Conservation (phyloP, 306 rosid genomes). For the Cyclanthera cordifolia region DNA sequence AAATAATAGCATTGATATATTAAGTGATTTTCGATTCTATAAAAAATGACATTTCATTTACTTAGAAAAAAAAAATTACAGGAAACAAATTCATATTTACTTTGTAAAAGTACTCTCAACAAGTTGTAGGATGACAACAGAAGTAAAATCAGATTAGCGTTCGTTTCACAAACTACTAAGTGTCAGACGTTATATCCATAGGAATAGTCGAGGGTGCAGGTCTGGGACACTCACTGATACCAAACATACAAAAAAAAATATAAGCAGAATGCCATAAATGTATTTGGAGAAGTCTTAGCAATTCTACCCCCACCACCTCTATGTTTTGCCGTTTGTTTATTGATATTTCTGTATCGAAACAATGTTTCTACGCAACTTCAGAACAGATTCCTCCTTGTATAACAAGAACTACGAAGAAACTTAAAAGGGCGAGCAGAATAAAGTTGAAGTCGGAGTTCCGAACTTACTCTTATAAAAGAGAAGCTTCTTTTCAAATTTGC, state of each 20-base stretch:
- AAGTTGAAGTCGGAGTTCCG: not conserved
- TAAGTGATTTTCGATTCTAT: too few relatives aligned
- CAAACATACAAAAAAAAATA: too few relatives aligned
- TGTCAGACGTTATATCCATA: too few relatives aligned
- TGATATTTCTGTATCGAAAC: not conserved
- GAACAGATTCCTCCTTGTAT: not conserved
- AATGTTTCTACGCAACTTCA: not conserved
- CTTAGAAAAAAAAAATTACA: too few relatives aligned
- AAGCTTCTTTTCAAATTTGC: conserved; percentile 6
- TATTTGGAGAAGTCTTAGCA: not conserved
- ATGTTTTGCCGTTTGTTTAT: not conserved
- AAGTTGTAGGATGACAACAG: too few relatives aligned
- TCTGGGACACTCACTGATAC: too few relatives aligned
- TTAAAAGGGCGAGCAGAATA: not conserved
- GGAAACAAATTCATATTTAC: too few relatives aligned
- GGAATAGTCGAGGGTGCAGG: too few relatives aligned
- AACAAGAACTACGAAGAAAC: not conserved
- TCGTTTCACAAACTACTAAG: too few relatives aligned
- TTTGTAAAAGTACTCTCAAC: too few relatives aligned
- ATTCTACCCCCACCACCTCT: not conserved
- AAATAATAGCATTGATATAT: not conserved
- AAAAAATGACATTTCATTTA: too few relatives aligned
- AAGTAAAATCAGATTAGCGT: too few relatives aligned
- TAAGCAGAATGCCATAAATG: not conserved
- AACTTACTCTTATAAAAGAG: conserved; percentile 13